These are phyloP conservation scores for Blastocrithidia nonstop DNA, from an alignment of 208 protist genomes.

Conservation along the genomic window DNA sequence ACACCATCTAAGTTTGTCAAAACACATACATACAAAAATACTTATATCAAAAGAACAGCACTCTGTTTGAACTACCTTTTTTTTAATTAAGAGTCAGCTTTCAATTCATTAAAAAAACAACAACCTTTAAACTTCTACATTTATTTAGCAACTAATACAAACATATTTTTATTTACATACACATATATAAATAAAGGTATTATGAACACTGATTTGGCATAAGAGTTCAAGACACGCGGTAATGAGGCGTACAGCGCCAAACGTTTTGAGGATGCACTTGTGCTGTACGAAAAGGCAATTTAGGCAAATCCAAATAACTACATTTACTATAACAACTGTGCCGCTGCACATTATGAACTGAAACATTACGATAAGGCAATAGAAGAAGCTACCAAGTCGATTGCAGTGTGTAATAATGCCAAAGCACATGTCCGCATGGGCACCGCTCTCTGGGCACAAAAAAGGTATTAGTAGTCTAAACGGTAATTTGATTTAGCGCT, in stretches of 20 bases:
- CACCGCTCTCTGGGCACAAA: slow-evolving; percentile 36
- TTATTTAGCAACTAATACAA: slow-evolving; percentile 1
- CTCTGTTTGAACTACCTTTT: too few species aligned
- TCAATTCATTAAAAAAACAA: too few species aligned
- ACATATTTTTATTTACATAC: background rate
- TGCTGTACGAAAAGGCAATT: slow-evolving; percentile 64
- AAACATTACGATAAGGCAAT: slow-evolving; percentile 63
- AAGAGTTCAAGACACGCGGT: slow-evolving; percentile 53
- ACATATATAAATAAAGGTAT: background rate
- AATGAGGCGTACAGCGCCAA: slow-evolving; percentile 69
- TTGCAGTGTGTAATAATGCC: slow-evolving; percentile 38
- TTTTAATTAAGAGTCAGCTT: too few species aligned
- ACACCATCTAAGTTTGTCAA: too few species aligned
- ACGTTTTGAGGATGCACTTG: slow-evolving; percentile 56
- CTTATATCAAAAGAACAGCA: too few species aligned
- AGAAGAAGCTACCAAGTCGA: slow-evolving; percentile 31
- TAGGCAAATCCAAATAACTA: slow-evolving; percentile 50
- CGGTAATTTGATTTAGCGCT: slow-evolving; percentile 31
- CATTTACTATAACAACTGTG: slow-evolving; percentile 76
- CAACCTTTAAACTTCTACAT: too few species aligned
- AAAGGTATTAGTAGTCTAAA: slow-evolving; percentile 25
- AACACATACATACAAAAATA: too few species aligned
- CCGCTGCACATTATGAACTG: slow-evolving; percentile 62
- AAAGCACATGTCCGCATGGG: slow-evolving; percentile 49
- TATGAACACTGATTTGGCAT: slow-evolving; percentile 12